Evolutionary conservation across 352 stramenopile species (phyloP), one percentile per base, ranked within the genome.

Genomic region (Phytophthora sp.): DNA sequence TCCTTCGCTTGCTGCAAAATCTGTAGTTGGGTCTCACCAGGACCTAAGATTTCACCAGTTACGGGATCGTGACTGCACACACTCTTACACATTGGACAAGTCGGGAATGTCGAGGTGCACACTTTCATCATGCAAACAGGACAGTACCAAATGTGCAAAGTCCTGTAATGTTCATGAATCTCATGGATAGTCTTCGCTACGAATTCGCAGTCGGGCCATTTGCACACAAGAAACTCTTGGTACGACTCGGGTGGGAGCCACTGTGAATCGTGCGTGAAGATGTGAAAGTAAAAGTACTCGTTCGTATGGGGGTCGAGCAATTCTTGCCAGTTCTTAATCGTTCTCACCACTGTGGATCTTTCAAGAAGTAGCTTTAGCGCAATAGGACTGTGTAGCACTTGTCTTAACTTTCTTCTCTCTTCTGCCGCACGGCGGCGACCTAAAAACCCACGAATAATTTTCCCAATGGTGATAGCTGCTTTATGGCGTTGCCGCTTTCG

Each of bases 281-380:
- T 69, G 61, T 94, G 82, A 28, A 93, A 90, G 74, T 93, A 94
- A 54, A 88, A 94, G 71, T 91, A 91, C 65, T 95, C 86, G 63
- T 89, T 91, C 7, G 86, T 95, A 60, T 91, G 84, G 26, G 82
- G 69, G 57, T 95, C 86, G 1, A 93, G 56, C 20, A 89, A 65
- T 43, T 95, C 86, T 42, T 95, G 86, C 86, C 84, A 95, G 32
- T 82, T 80, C 10, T 71, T 76, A 43, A 95, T 65, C 1, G 77
- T 88, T 3, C 82, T 73, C 13, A 90, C 61, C 24, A 92, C 74
- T 0, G 61, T 84, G 1, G 80, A 92, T 32, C 84, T 80, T 53
- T 87, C 79, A 1, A 95, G 60, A 17, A 93, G 66, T 18, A 92
- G 66, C 35, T 84, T 84, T 24, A 93, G 66, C 15, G 82, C 82